These are phyloP conservation scores for Hypocreales sp. DNA, from an alignment of 2,329 filamentous ascomycete species.

Conservation along the genomic window DNA sequence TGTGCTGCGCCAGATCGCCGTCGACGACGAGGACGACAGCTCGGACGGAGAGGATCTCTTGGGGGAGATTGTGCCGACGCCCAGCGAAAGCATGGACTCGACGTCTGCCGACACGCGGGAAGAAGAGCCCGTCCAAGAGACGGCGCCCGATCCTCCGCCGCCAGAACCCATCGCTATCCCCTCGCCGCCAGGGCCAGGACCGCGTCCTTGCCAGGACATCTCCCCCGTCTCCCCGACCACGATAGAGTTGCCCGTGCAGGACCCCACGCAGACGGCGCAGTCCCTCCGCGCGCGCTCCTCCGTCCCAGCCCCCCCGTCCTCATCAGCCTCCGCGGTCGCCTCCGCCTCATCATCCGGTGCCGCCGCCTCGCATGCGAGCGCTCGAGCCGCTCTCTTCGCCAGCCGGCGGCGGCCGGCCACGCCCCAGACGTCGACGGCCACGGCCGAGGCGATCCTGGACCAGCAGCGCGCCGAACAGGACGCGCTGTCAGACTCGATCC, in stretches of 20 bases:
- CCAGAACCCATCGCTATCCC: too few relatives aligned
- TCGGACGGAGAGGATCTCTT: conserved; percentile 43
- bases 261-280: conserved; percentile 17
- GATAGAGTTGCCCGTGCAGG: conserved; percentile 1
- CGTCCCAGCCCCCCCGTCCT: conserved; percentile 6
- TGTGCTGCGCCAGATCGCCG: conserved; percentile 13
- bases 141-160: conserved; percentile 5
- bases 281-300: conserved; percentile 18
- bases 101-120: conserved; percentile 11
- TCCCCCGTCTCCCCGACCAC: conserved; percentile 5
- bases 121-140: conserved; percentile 2
- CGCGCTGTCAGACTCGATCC: conserved; percentile 62
- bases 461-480: conserved; percentile 74
- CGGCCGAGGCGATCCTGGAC: conserved; percentile 57
- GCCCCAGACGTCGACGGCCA: conserved; percentile 27
- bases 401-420: conserved; percentile 17
- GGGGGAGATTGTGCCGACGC: conserved; percentile 36
- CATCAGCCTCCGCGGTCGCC: conserved; percentile 6
- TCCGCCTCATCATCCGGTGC: conserved; percentile 7
- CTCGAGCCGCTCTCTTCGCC: conserved; percentile 29
- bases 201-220: conserved; percentile 3
- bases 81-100: conserved; percentile 35
- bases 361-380: conserved; percentile 15
- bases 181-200: conserved; percentile 2
- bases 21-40: conserved; percentile 20